phyloP scores from a whole-genome alignment of 345 rosid genomes.

The sweet orange (Citrus sinensis) region DVS_A1.0 CM039165.1:4714501-4715000 shows the following conservation, averaged over 20 bases:
- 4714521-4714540: slow-evolving; percentile 32
- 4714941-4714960: slow-evolving; percentile 63
- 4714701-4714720: slow-evolving; percentile 42
- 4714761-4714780: slow-evolving; percentile 28
- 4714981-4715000: slow-evolving; percentile 53
- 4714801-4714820: slow-evolving; percentile 45
- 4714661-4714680: slow-evolving; percentile 49
- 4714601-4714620: slow-evolving; percentile 55
- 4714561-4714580: slow-evolving; percentile 54
- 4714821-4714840: slow-evolving; percentile 45
- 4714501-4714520: slow-evolving; percentile 61
- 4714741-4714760: slow-evolving; percentile 11
- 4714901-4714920: slow-evolving; percentile 46
- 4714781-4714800: slow-evolving; percentile 54
- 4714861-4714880: slow-evolving; percentile 19
- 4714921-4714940: slow-evolving; percentile 52
- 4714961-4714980: slow-evolving; percentile 69
- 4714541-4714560: slow-evolving; percentile 53
- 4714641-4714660: slow-evolving; percentile 56
- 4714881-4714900: slow-evolving; percentile 71
- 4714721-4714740: slow-evolving; percentile 41
- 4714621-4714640: slow-evolving; percentile 58
- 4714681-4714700: slow-evolving; percentile 62
- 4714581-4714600: slow-evolving; percentile 36
- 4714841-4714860: slow-evolving; percentile 40